Conservation (phyloP, 208 protist genomes). For the Trypanosoma congolense region DNA sequence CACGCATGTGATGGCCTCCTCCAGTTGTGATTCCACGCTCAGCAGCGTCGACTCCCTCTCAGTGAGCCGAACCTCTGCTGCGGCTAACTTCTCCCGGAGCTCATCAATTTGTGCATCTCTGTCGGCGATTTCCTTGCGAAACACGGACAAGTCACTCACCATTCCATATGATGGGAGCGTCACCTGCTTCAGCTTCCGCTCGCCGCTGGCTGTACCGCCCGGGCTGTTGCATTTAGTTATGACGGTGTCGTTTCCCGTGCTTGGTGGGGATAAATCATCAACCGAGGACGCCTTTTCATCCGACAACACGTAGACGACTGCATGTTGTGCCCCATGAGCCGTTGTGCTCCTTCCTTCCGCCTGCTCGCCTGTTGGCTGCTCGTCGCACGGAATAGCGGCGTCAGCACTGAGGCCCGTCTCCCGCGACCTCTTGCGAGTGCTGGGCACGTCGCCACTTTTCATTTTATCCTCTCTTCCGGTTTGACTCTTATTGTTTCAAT, state of each 20-base stretch:
- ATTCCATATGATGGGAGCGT: constrained; percentile 59
- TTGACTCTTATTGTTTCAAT: constrained; percentile 1
- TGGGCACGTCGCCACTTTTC: not conserved
- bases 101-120: constrained; percentile 52
- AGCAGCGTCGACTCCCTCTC: constrained; percentile 29
- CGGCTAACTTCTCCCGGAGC: constrained; percentile 22
- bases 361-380: not conserved
- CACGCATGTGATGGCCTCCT: constrained; percentile 20
- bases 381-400: not conserved
- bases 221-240: not conserved
- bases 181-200: constrained; percentile 50
- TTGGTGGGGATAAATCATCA: constrained; percentile 1
- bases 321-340: not conserved
- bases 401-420: constrained; percentile 3
- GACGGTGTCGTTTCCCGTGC: not conserved
- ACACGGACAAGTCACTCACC: constrained; percentile 32
- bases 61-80: constrained; percentile 23
- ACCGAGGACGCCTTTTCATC: not conserved
- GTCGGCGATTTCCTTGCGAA: constrained; percentile 53
- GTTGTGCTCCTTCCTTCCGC: not conserved
- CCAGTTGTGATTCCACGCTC: constrained; percentile 23
- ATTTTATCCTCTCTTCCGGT: not conserved
- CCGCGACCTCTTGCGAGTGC: constrained; percentile 18
- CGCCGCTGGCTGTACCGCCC: constrained; percentile 7
- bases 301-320: not conserved